Percentiles rank a stretch among this genome's conserved stretches.
Evolutionary conservation across 345 rosid species (phyloP).

Genomic region (Theobroma cacao): DNA sequence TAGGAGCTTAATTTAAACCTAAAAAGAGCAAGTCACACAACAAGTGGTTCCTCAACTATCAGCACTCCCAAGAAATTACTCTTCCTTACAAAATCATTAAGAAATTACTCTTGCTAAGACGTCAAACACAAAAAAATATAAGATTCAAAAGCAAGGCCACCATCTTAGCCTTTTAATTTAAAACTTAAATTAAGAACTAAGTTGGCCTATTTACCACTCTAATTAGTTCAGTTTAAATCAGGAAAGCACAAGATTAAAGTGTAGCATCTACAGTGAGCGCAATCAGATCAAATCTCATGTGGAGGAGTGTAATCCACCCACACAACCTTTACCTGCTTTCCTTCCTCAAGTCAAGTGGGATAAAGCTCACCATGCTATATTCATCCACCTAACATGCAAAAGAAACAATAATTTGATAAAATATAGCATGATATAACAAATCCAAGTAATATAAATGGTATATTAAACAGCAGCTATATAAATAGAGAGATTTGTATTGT

Average conservation of each 20-base stretch:
- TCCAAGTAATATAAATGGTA: too few relatives aligned
- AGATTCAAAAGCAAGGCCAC: neutral
- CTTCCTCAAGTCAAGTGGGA: constrained; percentile 77
- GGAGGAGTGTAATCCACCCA: neutral
- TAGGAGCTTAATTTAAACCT: neutral
- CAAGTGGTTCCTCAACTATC: neutral
- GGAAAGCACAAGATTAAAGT: neutral
- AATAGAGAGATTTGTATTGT: too few relatives aligned
- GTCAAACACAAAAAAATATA: neutral
- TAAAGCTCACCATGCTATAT: constrained; percentile 86
- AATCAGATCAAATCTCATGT: neutral
- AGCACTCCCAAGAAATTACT: neutral
- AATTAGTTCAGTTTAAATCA: neutral
- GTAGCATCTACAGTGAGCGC: neutral
- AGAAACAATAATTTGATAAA: neutral
- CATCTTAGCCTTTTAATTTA: neutral
- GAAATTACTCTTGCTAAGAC: neutral
- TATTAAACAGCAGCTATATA: too few relatives aligned
- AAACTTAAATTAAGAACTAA: constrained; percentile 5
- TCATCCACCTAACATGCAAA: constrained; percentile 59
- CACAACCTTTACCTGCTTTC: constrained; percentile 49
- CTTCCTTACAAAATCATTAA: neutral
- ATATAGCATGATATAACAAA: neutral
- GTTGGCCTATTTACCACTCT: neutral
- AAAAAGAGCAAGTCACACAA: neutral